Evolutionary conservation across 257 asterid genomes (phyloP).

Genomic region (Solanum chilense): DNA sequence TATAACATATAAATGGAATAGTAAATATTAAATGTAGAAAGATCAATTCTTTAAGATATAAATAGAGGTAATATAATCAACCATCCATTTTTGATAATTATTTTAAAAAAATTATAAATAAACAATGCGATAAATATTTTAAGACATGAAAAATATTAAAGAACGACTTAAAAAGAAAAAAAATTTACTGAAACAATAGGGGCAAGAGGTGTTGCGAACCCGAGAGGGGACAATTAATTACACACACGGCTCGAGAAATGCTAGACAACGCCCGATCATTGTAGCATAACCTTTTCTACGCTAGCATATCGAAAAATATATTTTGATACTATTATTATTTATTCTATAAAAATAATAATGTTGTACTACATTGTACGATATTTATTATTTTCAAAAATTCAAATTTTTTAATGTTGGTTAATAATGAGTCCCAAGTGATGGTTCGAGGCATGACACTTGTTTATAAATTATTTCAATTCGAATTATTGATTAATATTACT

Average conservation of each 20-base stretch:
- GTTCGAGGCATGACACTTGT: not conserved
- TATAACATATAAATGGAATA: not conserved
- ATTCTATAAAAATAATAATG: not conserved
- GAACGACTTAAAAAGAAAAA: not conserved
- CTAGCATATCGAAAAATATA: not conserved
- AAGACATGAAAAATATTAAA: not conserved
- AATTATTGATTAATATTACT: not conserved
- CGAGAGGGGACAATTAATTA: not conserved
- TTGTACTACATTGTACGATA: not conserved
- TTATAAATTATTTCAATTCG: not conserved
- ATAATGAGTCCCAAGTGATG: not conserved
- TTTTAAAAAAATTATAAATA: not conserved
- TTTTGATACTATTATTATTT: not conserved
- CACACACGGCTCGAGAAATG: conserved; percentile 4
- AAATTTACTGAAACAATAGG: not conserved
- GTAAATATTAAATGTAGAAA: not conserved
- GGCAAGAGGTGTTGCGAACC: not conserved
- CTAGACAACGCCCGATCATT: not conserved
- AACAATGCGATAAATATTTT: not conserved
- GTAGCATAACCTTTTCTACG: not conserved
- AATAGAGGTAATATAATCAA: not conserved
- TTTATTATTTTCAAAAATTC: not conserved
- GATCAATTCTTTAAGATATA: not conserved
- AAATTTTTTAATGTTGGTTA: not conserved
- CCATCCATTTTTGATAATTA: not conserved